Conservation (phyloP, 345 rosid species). For the Rhizophora apiculata region DNA sequence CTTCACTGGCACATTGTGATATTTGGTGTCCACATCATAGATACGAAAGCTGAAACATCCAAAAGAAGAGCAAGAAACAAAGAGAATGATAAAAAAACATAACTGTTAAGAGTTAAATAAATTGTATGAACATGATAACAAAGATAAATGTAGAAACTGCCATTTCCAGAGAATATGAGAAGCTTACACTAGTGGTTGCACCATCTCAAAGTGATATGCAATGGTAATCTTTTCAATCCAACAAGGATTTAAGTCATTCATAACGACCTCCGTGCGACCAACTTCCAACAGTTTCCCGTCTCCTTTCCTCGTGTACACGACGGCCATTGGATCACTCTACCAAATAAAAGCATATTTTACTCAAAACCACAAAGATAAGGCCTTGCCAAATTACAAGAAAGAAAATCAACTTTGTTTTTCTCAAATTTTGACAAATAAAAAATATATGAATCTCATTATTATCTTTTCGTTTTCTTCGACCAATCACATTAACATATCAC, state of each 20-base stretch:
- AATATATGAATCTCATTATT: neutral
- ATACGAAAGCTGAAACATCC: no score
- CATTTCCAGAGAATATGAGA: neutral
- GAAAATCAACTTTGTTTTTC: no score
- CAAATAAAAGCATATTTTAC: conserved; percentile 12
- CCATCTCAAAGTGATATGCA: conserved; percentile 75
- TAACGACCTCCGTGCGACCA: conserved; percentile 88
- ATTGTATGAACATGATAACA: no score
- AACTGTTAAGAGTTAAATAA: no score
- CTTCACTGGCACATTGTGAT: no score
- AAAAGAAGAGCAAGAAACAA: no score
- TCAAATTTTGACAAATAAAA: neutral
- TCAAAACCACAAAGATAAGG: neutral
- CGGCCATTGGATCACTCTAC: conserved; percentile 90
- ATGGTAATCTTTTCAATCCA: conserved; percentile 72
- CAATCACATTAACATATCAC: neutral
- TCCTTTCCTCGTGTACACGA: conserved; percentile 51
- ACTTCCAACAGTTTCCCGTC: conserved; percentile 74
- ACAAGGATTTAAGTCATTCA: conserved; percentile 62
- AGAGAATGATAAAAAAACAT: no score
- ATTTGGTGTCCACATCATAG: no score
- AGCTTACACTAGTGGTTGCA: conserved; percentile 70
- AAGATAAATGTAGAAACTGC: no score
- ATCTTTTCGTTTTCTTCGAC: neutral
- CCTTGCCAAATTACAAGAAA: neutral